phyloP scores from a whole-genome alignment of 148 eudicot species.

The Camellia sinensis region DNA sequence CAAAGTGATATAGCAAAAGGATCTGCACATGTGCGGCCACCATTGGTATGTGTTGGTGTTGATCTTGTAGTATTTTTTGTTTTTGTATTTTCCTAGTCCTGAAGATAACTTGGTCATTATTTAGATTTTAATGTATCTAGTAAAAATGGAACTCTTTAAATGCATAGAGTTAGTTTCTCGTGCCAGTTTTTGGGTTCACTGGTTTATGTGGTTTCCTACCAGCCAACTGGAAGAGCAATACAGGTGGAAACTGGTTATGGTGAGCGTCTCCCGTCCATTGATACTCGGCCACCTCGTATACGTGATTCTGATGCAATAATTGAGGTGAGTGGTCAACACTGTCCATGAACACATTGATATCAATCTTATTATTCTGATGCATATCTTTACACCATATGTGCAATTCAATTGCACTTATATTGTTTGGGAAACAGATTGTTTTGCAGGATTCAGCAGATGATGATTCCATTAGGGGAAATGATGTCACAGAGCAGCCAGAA shows the following conservation, averaged over 20 bases:
- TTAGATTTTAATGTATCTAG: background rate
- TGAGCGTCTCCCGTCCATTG: constrained; percentile 85
- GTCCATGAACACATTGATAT: constrained; percentile 1
- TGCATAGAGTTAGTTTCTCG: background rate
- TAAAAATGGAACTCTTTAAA: background rate
- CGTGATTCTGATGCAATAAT: constrained; percentile 89
- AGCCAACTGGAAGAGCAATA: constrained; percentile 92
- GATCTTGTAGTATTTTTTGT: background rate
- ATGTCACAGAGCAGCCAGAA: constrained; percentile 33
- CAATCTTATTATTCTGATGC: background rate
- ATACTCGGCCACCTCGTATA: constrained; percentile 72
- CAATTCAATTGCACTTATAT: constrained; percentile 7
- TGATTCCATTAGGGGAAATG: constrained; percentile 25
- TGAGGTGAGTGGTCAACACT: constrained; percentile 46
- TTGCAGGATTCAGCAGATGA: constrained; percentile 40
- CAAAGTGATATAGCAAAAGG: constrained; percentile 54
- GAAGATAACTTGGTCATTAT: constrained; percentile 3
- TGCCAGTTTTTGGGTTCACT: constrained; percentile 11
- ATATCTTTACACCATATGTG: background rate
- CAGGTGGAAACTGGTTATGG: constrained; percentile 80
- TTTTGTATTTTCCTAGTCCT: background rate
- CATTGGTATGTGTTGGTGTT: constrained; percentile 45
- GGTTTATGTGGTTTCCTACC: constrained; percentile 4
- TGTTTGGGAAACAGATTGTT: constrained; percentile 42
- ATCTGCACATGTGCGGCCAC: constrained; percentile 44